Evolutionary conservation across 306 rosid species (phyloP).

Genomic region (Trifolium pratense): DNA sequence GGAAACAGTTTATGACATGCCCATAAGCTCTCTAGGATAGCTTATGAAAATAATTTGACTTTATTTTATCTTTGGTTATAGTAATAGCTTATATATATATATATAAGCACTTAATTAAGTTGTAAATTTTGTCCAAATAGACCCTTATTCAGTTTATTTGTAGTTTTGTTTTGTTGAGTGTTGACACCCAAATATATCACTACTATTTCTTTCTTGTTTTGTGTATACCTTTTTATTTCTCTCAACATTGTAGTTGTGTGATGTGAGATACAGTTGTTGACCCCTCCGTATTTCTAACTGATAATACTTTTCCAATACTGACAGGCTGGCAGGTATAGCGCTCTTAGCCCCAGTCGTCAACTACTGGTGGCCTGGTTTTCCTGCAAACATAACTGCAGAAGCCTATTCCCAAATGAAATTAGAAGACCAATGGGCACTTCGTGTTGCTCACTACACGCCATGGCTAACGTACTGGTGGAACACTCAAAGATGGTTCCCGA

Average conservation of each 20-base stretch:
- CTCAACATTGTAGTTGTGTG: too few relatives aligned
- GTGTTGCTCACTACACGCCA: constrained; percentile 76
- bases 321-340: constrained; percentile 80
- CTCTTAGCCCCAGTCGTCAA: constrained; percentile 74
- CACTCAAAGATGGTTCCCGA: constrained; percentile 84
- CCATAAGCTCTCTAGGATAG: too few relatives aligned
- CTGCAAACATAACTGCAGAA: constrained; percentile 62
- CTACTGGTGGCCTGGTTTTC: constrained; percentile 87
- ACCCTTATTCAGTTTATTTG: not conserved
- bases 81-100: not conserved
- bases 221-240: too few relatives aligned
- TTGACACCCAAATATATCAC: not conserved
- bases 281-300: too few relatives aligned
- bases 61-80: too few relatives aligned
- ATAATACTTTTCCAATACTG: constrained; percentile 8
- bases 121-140: not conserved
- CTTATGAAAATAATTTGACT: too few relatives aligned
- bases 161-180: not conserved
- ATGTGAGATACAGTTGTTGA: too few relatives aligned
- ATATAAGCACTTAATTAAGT: not conserved
- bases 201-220: too few relatives aligned
- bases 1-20: too few relatives aligned
- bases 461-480: constrained; percentile 97
- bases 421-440: constrained; percentile 75
- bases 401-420: constrained; percentile 46